These are phyloP conservation scores for Aquilaria sinensis DNA, from an alignment of 345 rosid genomes.

Conservation along the genomic window DNA sequence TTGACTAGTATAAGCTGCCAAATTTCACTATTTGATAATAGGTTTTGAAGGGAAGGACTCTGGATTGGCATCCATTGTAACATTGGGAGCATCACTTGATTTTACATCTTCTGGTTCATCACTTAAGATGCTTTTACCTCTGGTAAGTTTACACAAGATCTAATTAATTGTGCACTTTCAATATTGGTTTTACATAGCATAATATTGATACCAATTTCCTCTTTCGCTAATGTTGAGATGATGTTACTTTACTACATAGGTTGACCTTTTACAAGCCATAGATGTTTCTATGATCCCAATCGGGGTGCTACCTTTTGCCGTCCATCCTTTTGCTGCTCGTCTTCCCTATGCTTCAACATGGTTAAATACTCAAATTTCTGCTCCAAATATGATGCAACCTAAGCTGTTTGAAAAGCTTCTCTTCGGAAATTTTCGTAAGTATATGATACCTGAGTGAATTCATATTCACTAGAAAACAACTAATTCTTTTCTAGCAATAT, in stretches of 20 bases:
- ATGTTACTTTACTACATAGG: slow-evolving; percentile 29
- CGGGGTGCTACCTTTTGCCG: slow-evolving; percentile 48
- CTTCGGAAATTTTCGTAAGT: slow-evolving; percentile 58
- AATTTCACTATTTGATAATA: slow-evolving; percentile 14
- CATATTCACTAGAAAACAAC: no score
- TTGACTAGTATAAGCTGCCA: slow-evolving; percentile 2
- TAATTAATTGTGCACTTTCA: background rate
- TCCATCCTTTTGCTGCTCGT: slow-evolving; percentile 50
- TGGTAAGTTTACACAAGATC: slow-evolving; percentile 41
- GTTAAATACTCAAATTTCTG: slow-evolving; percentile 54
- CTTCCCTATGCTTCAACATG: slow-evolving; percentile 64
- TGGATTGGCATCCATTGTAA: slow-evolving; percentile 53
- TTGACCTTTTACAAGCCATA: slow-evolving; percentile 50
- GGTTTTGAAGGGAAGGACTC: slow-evolving; percentile 65
- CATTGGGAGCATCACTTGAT: slow-evolving; percentile 77
- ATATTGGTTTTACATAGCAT: background rate
- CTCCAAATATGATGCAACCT: slow-evolving; percentile 66
- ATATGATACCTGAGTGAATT: background rate
- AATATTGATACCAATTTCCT: background rate
- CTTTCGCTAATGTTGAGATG: background rate
- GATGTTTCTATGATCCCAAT: slow-evolving; percentile 62
- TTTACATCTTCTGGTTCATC: slow-evolving; percentile 63
- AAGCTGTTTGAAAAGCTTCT: slow-evolving; percentile 61
- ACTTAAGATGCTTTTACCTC: slow-evolving; percentile 62
- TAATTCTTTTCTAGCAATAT: no score